Evolutionary conservation across 2,329 filamentous ascomycete species (phyloP), one percentile per base, ranked within the genome.

Genomic region (Fusarium mundagurra): DNA sequence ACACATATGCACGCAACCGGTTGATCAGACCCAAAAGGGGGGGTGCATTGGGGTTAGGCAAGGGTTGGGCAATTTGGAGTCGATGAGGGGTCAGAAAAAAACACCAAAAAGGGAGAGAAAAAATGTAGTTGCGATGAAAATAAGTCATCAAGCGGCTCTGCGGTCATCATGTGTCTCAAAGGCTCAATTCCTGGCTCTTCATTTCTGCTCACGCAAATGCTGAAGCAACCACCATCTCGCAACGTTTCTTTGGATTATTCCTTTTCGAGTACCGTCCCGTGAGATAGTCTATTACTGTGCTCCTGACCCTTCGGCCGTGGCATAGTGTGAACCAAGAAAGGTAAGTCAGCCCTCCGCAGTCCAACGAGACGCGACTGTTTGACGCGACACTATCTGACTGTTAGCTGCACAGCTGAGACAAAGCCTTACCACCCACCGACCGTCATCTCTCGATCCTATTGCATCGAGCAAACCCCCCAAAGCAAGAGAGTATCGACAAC

Each of bases 41-140:
- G 57, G 55, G 64, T 55, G 54, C 41, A 38, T 38, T 38, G 36
- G 36, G 20, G 20, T 39, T 65, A n/a, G 33, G 45, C 36, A 38
- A 20, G 36, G 51, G 22, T 66, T 44, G 33, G 45, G 39, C 36
- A 27, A 22, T 50, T 33, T 57, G 60, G 34, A 43, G 60, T n/a
- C 36, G 14, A 16, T 24, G 31, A 43, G 39, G 64, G 61, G 64
- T 55, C 33, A 63, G 10, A 18, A 38, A 17, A 18, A 36, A 20
- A 27, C 51, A 66, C 24, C n/a, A 54, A 22, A 54, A 64, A 22
- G 31, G 38, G 18, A 29, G 34, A 31, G 24, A 45, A 39, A 38
- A 68, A 63, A 17, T 36, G 22, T 69, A 59, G 65, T 39, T 31
- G 24, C 60, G 47, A 65, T 33, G 36, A 41, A 67, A 61, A 47